Evolutionary conservation across 2,329 filamentous ascomycete species (phyloP).

Genomic region (Penicillium sp.): DNA sequence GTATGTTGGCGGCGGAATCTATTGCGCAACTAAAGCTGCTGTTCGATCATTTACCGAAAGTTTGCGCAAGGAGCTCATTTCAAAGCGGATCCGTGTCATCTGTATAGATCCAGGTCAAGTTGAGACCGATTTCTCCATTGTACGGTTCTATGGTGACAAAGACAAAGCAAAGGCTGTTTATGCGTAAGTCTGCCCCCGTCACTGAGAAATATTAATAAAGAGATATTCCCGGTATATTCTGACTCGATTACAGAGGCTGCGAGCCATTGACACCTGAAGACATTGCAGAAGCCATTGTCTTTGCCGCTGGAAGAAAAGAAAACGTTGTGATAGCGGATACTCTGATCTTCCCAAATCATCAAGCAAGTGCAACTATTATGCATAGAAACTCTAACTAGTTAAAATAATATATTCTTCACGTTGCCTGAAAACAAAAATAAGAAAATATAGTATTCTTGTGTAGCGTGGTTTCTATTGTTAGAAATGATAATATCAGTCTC

Average conservation of each 20-base stretch:
- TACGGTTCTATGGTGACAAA: background rate
- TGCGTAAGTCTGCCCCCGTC: background rate
- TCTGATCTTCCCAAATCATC: background rate
- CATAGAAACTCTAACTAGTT: background rate
- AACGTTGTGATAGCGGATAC: background rate
- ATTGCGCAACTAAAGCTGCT: background rate
- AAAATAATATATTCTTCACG: too few species aligned
- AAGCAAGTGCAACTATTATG: conserved; percentile 1
- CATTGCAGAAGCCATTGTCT: background rate
- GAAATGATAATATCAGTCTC: too few species aligned
- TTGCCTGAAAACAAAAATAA: too few species aligned
- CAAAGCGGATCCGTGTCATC: background rate
- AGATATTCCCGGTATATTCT: background rate
- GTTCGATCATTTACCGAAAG: background rate
- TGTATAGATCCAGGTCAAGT: background rate
- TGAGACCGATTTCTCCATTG: background rate
- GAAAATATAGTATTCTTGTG: too few species aligned
- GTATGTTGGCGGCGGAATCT: background rate
- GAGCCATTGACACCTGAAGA: background rate
- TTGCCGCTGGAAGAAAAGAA: background rate
- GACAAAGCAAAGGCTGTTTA: background rate
- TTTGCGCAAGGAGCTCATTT: background rate
- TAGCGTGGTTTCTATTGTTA: too few species aligned
- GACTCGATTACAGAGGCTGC: background rate
- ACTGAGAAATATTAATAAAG: too few species aligned